Evolutionary conservation across 1,284 basidiomycete species (phyloP).

Genomic region (Fomitopsis betulina): DNA sequence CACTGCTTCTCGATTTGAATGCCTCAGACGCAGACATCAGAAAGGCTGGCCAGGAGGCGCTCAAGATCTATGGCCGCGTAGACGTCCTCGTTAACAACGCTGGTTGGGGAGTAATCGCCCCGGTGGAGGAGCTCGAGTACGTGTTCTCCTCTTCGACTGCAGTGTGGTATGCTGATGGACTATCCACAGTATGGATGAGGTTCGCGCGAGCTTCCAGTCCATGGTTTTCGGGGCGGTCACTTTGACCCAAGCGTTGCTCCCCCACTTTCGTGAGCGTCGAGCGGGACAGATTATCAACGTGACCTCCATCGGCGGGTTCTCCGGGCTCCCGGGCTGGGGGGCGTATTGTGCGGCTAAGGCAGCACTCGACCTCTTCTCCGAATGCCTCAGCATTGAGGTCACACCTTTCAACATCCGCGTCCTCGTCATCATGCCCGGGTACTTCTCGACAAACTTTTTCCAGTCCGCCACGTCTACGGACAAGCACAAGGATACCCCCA

Average conservation of each 20-base stretch:
- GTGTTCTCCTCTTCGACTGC: background rate
- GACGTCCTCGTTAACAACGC: constrained; percentile 24
- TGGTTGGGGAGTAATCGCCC: constrained; percentile 20
- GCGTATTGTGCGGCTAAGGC: constrained; percentile 27
- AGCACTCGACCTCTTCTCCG: constrained; percentile 26
- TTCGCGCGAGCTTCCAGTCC: constrained; percentile 24
- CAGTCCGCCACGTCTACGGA: constrained; percentile 8
- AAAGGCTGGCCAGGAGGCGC: constrained; percentile 13
- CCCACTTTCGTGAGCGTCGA: constrained; percentile 21
- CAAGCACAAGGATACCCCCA: constrained; percentile 1
- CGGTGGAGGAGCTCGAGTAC: constrained; percentile 27
- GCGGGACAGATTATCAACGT: constrained; percentile 27
- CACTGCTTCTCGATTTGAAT: constrained; percentile 22
- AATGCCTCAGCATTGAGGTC: constrained; percentile 24
- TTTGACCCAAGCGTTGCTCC: constrained; percentile 27
- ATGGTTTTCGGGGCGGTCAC: constrained; percentile 30
- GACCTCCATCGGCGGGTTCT: constrained; percentile 17
- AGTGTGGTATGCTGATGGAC: background rate
- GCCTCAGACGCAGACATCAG: constrained; percentile 20
- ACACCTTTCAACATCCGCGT: constrained; percentile 25
- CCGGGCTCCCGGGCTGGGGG: constrained; percentile 13
- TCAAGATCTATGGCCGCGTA: constrained; percentile 16
- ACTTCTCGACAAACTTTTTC: constrained; percentile 28
- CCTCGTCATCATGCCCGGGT: constrained; percentile 25
- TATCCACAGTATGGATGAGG: constrained; percentile 13